Evolutionary conservation across 2,329 filamentous ascomycete genomes (phyloP).

Genomic region (Fusarium tjaetaba): DNA sequence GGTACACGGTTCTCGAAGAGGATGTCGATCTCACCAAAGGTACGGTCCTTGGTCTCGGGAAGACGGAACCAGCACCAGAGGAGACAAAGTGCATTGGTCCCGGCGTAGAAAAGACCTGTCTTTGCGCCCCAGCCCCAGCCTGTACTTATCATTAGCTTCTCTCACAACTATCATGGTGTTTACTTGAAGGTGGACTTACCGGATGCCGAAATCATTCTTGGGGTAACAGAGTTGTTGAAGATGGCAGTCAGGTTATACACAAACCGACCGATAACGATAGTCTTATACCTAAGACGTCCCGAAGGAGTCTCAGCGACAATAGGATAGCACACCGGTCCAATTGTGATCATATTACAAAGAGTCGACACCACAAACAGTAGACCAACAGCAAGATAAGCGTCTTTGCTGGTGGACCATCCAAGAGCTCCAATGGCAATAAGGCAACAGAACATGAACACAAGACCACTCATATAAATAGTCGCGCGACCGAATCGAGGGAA

Average conservation of each 20-base stretch:
- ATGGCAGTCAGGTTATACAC: slow-evolving; percentile 56
- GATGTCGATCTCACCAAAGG: slow-evolving; percentile 45
- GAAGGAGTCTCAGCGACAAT: slow-evolving; percentile 55
- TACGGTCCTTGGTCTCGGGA: slow-evolving; percentile 44
- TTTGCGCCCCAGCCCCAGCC: slow-evolving; percentile 48
- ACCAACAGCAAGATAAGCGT: slow-evolving; percentile 20
- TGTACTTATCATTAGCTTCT: rapidly evolving
- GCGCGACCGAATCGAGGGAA: slow-evolving; percentile 53
- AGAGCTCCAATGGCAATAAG: slow-evolving; percentile 40
- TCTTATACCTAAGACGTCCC: slow-evolving; percentile 56
- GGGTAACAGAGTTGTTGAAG: slow-evolving; percentile 51
- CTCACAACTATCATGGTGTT: too few species aligned
- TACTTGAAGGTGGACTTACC: neutral
- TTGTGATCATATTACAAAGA: slow-evolving; percentile 48
- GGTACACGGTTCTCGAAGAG: slow-evolving; percentile 39
- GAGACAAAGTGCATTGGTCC: slow-evolving; percentile 49
- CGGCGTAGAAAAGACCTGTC: slow-evolving; percentile 50
- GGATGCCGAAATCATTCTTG: slow-evolving; percentile 43
- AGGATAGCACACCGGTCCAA: slow-evolving; percentile 51
- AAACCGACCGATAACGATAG: slow-evolving; percentile 55
- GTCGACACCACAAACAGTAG: slow-evolving; percentile 46
- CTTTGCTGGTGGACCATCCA: slow-evolving; percentile 4
- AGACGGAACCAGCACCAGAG: slow-evolving; percentile 48
- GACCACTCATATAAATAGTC: slow-evolving; percentile 53
- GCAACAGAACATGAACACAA: slow-evolving; percentile 52